Percentiles rank a stretch among this genome's conserved stretches.
These are phyloP conservation scores for Fusarium sublunatum DNA, from an alignment of 2,329 filamentous ascomycete genomes.

Conservation along the genomic window DNA sequence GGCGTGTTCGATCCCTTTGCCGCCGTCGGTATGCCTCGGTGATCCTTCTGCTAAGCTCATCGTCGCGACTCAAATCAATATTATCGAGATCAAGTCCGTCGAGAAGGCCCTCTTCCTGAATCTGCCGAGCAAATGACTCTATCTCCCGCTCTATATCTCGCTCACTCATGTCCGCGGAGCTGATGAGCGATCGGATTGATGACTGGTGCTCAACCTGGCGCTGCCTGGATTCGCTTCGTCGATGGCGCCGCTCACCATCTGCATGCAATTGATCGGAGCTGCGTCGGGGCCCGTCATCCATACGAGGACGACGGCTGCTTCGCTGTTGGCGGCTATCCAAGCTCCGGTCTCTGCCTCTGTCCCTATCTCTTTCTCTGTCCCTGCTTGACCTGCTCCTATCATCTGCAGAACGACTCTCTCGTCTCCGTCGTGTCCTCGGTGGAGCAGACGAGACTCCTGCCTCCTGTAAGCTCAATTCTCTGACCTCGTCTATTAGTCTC, in stretches of 20 bases:
- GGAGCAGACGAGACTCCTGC: slow-evolving; percentile 61
- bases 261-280: slow-evolving; percentile 54
- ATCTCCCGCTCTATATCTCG: slow-evolving; percentile 89
- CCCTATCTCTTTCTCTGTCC: slow-evolving; percentile 24
- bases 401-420: slow-evolving; percentile 52
- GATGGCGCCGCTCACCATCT: slow-evolving; percentile 50
- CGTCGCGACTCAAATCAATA: slow-evolving; percentile 84
- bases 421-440: slow-evolving; percentile 46
- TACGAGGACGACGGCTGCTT: slow-evolving; percentile 38
- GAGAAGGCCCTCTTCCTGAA: slow-evolving; percentile 85
- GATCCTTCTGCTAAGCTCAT: slow-evolving; percentile 90
- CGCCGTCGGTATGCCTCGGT: slow-evolving; percentile 86
- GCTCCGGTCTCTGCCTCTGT: slow-evolving; percentile 41
- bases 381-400: slow-evolving; percentile 49
- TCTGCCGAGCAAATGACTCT: slow-evolving; percentile 88
- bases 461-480: slow-evolving; percentile 78
- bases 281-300: slow-evolving; percentile 43
- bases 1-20: slow-evolving; percentile 71
- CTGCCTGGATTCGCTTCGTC: slow-evolving; percentile 60
- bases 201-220: slow-evolving; percentile 88
- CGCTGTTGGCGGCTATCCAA: slow-evolving; percentile 48
- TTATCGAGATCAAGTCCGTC: slow-evolving; percentile 91
- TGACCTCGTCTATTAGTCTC: slow-evolving; percentile 75
- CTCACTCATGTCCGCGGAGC: slow-evolving; percentile 79
- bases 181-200: slow-evolving; percentile 85